Conservation (phyloP, 192 early-diverging fungal species). For the Anaeromyces robustus region DNA sequence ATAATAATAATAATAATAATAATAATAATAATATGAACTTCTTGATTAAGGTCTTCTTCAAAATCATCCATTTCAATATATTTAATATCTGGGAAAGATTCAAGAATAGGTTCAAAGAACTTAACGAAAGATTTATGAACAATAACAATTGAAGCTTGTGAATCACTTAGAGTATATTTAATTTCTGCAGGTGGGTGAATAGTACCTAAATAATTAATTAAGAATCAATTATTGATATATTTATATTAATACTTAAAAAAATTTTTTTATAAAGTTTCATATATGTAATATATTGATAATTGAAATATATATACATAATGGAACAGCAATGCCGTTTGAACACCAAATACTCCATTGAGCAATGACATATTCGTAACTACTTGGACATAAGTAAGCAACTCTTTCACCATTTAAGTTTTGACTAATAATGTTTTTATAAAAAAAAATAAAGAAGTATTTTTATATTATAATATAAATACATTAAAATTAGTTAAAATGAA, state of each 20-base stretch:
- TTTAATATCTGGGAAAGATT: background rate
- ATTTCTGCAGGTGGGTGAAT: constrained; percentile 63
- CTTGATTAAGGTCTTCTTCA: background rate
- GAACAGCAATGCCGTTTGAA: constrained; percentile 64
- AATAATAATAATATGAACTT: background rate
- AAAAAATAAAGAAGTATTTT: too few species aligned
- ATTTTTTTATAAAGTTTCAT: background rate
- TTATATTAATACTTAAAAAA: constrained; percentile 5
- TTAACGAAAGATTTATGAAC: constrained; percentile 32
- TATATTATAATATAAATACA: too few species aligned
- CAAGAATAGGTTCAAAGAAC: constrained; percentile 8
- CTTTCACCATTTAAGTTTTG: constrained; percentile 17
- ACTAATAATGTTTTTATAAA: too few species aligned
- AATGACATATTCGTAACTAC: constrained; percentile 48
- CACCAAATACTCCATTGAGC: constrained; percentile 63
- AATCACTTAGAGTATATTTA: constrained; percentile 54
- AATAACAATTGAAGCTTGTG: constrained; percentile 39
- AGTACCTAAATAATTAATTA: too few species aligned
- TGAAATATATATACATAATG: constrained; percentile 44
- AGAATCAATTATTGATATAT: too few species aligned
- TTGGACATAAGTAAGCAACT: constrained; percentile 26
- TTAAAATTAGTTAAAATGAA: too few species aligned
- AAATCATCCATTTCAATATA: background rate
- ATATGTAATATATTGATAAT: background rate
- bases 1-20: too few species aligned